Base-by-base conservation (phyloP, 2,329 filamentous ascomycete species). In the Ramularia collo-cygni region DNA sequence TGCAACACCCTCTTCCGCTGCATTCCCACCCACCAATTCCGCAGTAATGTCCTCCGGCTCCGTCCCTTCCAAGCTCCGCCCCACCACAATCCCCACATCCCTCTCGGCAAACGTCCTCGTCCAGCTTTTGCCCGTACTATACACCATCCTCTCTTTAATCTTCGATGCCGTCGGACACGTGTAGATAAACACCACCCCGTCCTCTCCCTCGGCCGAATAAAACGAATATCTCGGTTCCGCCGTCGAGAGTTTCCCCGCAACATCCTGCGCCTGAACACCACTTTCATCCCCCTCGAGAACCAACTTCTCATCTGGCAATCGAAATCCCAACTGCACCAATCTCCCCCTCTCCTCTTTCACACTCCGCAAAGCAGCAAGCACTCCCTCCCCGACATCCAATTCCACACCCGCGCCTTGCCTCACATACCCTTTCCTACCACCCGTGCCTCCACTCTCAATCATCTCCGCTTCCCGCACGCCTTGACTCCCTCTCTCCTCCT, bases 141-240 rank as follows among this genome's bases (percentile, higher is more conserved):
- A 92, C 57, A 92, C 64, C 86, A 93, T 93, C 48, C 85, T 74
- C 64, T 84, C 82, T 67, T 86, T 89, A 67, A 92, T 84, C 64
- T 80, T 85, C 37, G 73, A 77, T 18, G 69, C 75, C 0, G 75
- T 68, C 1, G 86, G 86, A 61, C 84, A 88, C 4, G 85, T 90
- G 66, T 88, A 90, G 59, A 92, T 79, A 67, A 92, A 92, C 4
- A 90, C 70, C 34, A 90, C 68, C 37, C 70, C 66, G 43, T 73
- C 64, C 32, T 58, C 48, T 6, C 10, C 37, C 56, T 82, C 74
- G 9, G 63, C 67, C 18, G 80, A 74, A 69, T 82, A 92, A 60
- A 92, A 87, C 5, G 80, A 82, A 61, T 86, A 90, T 30, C 85
- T 74, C 4, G 85, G 85, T 61, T 87, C 82, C 14, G 70, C 72